phyloP scores from a whole-genome alignment of 2,329 filamentous ascomycete genomes.

The Ceratocystis harringtonii region DNA sequence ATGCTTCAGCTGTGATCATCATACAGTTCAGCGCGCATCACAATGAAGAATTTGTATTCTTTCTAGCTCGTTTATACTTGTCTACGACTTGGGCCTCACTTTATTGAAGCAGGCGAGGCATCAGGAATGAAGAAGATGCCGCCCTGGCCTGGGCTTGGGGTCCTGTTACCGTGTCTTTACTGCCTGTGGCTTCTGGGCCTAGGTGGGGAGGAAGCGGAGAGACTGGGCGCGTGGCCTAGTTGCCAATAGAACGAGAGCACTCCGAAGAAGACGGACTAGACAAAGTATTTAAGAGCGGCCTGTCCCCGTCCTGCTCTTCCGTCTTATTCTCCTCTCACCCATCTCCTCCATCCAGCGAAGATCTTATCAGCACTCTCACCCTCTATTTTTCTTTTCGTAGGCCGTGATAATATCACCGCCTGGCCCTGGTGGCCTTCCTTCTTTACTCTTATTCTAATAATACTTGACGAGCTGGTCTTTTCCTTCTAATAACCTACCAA shows the following conservation, averaged over 20 bases:
- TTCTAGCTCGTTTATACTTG: not conserved
- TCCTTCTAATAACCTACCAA: not conserved
- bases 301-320: conserved; percentile 5
- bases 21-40: not conserved
- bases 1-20: conserved; percentile 3
- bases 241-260: not conserved
- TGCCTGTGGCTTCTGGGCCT: not conserved
- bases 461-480: not conserved
- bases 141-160: not conserved
- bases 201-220: not conserved
- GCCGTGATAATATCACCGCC: conserved; percentile 9
- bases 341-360: conserved; percentile 10
- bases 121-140: not conserved
- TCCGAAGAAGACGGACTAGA: not conserved
- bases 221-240: not conserved
- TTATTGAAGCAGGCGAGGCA: not conserved
- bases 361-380: not conserved
- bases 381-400: conserved; percentile 9
- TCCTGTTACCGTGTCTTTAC: not conserved
- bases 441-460: conserved; percentile 4
- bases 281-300: conserved; percentile 6
- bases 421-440: conserved; percentile 16
- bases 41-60: not conserved
- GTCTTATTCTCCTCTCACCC: conserved; percentile 1
- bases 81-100: not conserved